Percentiles rank a stretch among this genome's conserved stretches.
These are phyloP conservation scores for Solanum ossicruentum DNA, from an alignment of 257 asterid genomes.

Conservation along the genomic window DNA sequence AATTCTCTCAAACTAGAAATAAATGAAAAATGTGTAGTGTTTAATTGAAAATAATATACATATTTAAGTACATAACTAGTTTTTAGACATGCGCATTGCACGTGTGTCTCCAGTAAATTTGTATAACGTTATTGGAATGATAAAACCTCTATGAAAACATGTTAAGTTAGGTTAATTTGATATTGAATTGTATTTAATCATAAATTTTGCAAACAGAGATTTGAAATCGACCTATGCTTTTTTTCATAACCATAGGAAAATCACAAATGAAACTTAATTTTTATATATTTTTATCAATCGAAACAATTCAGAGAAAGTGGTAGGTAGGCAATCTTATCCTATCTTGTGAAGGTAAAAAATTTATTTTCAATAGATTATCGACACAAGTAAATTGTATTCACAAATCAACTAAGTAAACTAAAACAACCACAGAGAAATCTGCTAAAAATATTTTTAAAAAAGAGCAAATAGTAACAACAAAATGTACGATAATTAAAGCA, in stretches of 20 bases:
- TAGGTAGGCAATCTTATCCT: neutral
- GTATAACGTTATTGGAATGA: too few relatives aligned
- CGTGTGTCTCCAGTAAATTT: too few relatives aligned
- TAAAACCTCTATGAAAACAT: too few relatives aligned
- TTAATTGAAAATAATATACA: neutral
- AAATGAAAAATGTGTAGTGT: neutral
- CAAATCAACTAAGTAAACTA: too few relatives aligned
- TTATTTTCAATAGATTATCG: too few relatives aligned
- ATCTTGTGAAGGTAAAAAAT: too few relatives aligned
- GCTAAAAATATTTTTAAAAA: too few relatives aligned
- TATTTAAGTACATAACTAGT: neutral
- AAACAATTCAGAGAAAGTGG: neutral
- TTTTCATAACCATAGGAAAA: neutral
- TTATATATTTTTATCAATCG: neutral
- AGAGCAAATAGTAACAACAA: too few relatives aligned
- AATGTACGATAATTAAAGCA: too few relatives aligned
- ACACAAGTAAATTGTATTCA: too few relatives aligned
- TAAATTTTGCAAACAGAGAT: neutral
- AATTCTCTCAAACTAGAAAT: neutral
- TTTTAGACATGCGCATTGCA: too few relatives aligned
- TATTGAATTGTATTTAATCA: neutral
- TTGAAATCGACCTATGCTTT: neutral
- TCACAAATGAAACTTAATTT: neutral
- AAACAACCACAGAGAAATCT: too few relatives aligned
- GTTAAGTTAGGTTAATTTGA: neutral